Conservation (phyloP, 2,329 filamentous ascomycete genomes). For the Fusarium nanum region DNA sequence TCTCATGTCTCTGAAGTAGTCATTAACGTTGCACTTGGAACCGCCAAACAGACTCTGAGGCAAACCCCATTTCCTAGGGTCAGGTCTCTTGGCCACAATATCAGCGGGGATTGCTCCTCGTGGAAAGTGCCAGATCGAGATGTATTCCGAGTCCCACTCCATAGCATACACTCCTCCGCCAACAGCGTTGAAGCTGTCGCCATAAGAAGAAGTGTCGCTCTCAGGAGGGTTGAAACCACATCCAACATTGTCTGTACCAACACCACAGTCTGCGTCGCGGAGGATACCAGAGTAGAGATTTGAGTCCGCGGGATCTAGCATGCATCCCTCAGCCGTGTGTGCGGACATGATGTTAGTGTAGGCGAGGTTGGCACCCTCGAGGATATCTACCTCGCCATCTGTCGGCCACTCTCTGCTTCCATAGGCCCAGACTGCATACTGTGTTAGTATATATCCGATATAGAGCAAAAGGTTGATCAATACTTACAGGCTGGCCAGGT, state of each 20-base stretch:
- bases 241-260: conserved; percentile 55
- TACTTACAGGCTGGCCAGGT: conserved; percentile 76
- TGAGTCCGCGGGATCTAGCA: conserved; percentile 34
- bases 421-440: conserved; percentile 62
- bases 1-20: conserved; percentile 74
- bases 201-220: conserved; percentile 63
- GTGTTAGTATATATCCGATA: conserved; percentile 8
- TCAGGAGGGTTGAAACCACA: conserved; percentile 57
- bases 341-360: conserved; percentile 70
- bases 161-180: conserved; percentile 77
- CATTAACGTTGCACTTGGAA: conserved; percentile 71
- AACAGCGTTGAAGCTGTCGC: conserved; percentile 73
- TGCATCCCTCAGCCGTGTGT: conserved; percentile 62
- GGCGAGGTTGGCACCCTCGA: conserved; percentile 75
- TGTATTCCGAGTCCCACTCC: conserved; percentile 74
- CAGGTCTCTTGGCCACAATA: conserved; percentile 67
- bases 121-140: conserved; percentile 83
- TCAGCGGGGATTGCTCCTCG: conserved; percentile 73
- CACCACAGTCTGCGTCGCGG: conserved; percentile 52
- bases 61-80: conserved; percentile 74
- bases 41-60: conserved; percentile 78
- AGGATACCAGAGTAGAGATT: conserved; percentile 45
- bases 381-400: conserved; percentile 75
- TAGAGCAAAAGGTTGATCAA: not conserved
- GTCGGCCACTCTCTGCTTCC: conserved; percentile 67